phyloP scores from a whole-genome alignment of 306 rosid species.

The Luffa aegyptiaca region DNA sequence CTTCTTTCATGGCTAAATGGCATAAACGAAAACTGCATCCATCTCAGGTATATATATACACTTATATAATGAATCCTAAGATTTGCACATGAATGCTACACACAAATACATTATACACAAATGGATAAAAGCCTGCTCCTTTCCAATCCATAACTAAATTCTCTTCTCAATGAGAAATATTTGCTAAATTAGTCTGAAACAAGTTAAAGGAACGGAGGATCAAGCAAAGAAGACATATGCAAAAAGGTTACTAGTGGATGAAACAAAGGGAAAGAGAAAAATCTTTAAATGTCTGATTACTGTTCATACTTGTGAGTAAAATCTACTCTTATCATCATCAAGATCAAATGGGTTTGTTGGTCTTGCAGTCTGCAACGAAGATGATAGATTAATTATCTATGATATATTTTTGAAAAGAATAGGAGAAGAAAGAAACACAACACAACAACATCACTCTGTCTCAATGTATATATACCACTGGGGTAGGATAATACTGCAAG shows the following conservation, averaged over 20 bases:
- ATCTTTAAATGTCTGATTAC: neutral
- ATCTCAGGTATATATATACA: neutral
- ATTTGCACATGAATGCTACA: neutral
- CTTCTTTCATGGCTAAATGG: neutral
- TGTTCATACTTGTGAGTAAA: constrained; percentile 36
- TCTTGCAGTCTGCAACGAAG: constrained; percentile 41
- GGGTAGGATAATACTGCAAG: constrained; percentile 48
- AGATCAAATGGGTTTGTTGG: constrained; percentile 58
- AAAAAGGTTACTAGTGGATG: neutral
- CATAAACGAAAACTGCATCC: neutral
- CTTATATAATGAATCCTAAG: neutral
- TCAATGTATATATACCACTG: constrained; percentile 25
- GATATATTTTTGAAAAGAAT: neutral
- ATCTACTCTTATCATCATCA: constrained; percentile 25
- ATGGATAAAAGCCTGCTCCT: neutral
- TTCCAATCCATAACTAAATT: neutral
- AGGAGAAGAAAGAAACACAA: neutral
- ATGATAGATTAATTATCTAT: constrained; percentile 6
- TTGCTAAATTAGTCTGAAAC: neutral
- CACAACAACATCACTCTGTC: neutral
- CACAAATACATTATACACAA: neutral
- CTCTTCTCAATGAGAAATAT: neutral
- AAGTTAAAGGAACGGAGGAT: neutral
- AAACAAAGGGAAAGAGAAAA: neutral
- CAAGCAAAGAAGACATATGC: neutral